Evolutionary conservation across 1,284 basidiomycete species (phyloP), one percentile per base, ranked within the genome.

Genomic region (Cutaneotrichosporon sp.): DNA sequence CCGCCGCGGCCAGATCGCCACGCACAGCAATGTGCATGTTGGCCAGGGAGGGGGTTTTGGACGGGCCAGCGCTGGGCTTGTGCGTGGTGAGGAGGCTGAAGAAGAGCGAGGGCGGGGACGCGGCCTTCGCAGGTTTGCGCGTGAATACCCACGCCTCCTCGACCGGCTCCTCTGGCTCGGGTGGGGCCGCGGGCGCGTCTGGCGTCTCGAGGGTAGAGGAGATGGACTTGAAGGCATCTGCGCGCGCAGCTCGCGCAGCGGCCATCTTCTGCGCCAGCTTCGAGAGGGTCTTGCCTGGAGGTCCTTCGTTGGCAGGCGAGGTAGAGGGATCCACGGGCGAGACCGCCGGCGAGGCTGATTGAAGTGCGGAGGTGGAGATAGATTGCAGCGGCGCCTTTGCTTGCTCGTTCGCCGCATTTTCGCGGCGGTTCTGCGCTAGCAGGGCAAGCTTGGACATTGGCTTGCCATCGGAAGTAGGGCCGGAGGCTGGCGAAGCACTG

Each of bases 361-460:
- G 24, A 41, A 24, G 57, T n/a, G n/a, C 35, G 8, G 54, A 20
- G 10, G 54, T 11, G 14, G n/a, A n/a, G n/a, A n/a, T n/a, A n/a
- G n/a, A n/a, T n/a, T n/a, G n/a, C n/a, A n/a, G n/a, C n/a, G n/a
- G n/a, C n/a, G n/a, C n/a, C n/a, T n/a, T n/a, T n/a, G n/a, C n/a
- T 22, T 37, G 20, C 10, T 57, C 37, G 16, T 57, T 49, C 1
- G 55, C 55, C 12, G 66, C 64, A 2, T 66, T 67, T 49, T 71
- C 71, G 37, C 79, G 76, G 62, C 87, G 79, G 50, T 82, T 79
- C 71, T 82, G 81, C 1, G 83, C 82, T 7, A 87, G 77, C 52
- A 82, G 77, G 3, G 85, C 85, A 4, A 88, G 76, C 66, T 88
- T 88, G 12, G 86, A 87, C 50, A 81, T 76, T 7, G 74, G 79